phyloP scores from a whole-genome alignment of 306 rosid genomes.

The Fagus crenata region DNA sequence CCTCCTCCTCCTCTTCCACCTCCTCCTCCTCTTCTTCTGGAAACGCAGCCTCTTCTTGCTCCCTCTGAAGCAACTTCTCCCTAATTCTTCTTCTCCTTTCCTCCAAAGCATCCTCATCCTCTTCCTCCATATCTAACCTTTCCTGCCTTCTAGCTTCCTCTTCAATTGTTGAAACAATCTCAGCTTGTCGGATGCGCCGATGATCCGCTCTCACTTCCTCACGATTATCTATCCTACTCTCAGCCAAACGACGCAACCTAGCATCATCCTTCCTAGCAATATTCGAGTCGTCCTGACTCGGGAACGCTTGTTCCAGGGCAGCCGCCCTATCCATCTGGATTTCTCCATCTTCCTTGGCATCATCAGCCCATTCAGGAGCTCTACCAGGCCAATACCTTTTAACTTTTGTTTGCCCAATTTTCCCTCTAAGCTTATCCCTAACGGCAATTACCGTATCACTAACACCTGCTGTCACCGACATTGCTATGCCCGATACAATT shows the following conservation, averaged over 20 bases:
- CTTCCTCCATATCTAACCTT: conserved; percentile 75
- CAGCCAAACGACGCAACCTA: conserved; percentile 75
- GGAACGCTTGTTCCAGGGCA: conserved; percentile 74
- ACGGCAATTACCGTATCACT: conserved; percentile 80
- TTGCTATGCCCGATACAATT: conserved; percentile 21
- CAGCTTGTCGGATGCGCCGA: conserved; percentile 90
- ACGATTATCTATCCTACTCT: conserved; percentile 75
- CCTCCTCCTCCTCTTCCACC: conserved; percentile 68
- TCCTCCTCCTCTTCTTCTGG: conserved; percentile 79
- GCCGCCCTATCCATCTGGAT: conserved; percentile 54
- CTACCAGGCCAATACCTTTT: conserved; percentile 96
- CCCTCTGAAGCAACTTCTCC: conserved; percentile 78
- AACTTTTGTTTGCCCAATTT: conserved; percentile 90
- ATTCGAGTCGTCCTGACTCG: conserved; percentile 51
- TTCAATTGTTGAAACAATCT: conserved; percentile 81
- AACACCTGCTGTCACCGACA: conserved; percentile 99
- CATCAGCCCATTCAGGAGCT: conserved; percentile 95
- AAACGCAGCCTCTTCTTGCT: conserved; percentile 72
- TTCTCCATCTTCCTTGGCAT: conserved; percentile 67
- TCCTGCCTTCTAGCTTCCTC: conserved; percentile 92
- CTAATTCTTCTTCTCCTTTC: conserved; percentile 73
- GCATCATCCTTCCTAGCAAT: conserved; percentile 68
- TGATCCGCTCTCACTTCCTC: conserved; percentile 93
- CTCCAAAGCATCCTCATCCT: conserved; percentile 73
- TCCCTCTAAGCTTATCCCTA: conserved; percentile 91